A percentile compares a stretch with the other conserved stretches of the same genome.
Evolutionary conservation across 345 rosid genomes (phyloP).

Genomic region (Luvunga scandens): DNA sequence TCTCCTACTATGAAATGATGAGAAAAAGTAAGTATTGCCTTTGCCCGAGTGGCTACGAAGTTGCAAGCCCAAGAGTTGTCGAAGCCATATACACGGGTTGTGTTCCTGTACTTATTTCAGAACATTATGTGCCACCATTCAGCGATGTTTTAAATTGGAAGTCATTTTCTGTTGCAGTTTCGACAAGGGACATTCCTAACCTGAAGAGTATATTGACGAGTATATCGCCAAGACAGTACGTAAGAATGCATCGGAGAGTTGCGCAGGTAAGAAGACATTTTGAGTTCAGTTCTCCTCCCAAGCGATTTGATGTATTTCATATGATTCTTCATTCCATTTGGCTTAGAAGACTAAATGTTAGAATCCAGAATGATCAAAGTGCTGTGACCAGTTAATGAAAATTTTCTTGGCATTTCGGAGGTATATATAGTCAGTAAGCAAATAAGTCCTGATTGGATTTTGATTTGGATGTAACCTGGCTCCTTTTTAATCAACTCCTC

Average conservation of each 20-base stretch:
- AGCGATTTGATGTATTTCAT: conserved; percentile 82
- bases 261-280: conserved; percentile 68
- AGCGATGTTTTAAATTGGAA: conserved; percentile 86
- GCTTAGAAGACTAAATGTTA: conserved; percentile 75
- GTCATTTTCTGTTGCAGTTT: conserved; percentile 62
- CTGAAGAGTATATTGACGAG: conserved; percentile 58
- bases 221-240: conserved; percentile 70
- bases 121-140: conserved; percentile 81
- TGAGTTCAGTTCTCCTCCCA: conserved; percentile 72
- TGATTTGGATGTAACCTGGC: background rate
- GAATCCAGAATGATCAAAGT: conserved; percentile 35
- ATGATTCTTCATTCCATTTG: conserved; percentile 94
- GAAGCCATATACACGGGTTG: conserved; percentile 89
- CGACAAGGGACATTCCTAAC: conserved; percentile 65
- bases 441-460: background rate
- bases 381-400: background rate
- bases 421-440: background rate
- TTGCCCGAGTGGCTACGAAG: conserved; percentile 95
- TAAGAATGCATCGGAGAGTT: conserved; percentile 82
- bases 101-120: conserved; percentile 80
- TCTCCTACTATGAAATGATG: conserved; percentile 71
- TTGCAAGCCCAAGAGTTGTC: conserved; percentile 81
- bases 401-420: background rate
- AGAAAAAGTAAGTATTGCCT: conserved; percentile 75
- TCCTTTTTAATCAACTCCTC: background rate